Percentiles rank a stretch among this genome's conserved stretches.
These are phyloP conservation scores for Hypoxylon trugodes DNA, from an alignment of 495 filamentous ascomycete species.

Conservation along the genomic window DNA sequence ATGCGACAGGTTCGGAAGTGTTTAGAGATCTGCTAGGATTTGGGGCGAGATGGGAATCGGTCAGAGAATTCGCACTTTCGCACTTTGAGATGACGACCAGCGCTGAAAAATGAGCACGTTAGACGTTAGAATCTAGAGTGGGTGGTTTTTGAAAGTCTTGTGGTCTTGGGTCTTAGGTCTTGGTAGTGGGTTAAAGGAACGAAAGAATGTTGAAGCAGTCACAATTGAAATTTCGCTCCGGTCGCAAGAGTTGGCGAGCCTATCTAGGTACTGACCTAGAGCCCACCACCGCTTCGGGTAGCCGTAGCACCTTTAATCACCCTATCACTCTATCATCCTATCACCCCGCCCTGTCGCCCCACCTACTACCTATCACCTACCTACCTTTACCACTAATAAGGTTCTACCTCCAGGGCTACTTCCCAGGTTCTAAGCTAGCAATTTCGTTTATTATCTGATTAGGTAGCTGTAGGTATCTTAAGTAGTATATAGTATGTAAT, in stretches of 20 bases:
- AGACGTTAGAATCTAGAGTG: background rate
- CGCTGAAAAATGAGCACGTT: background rate
- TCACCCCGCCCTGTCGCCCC: conserved; percentile 36
- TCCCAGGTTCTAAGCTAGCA: too few species aligned
- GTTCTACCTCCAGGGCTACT: too few species aligned
- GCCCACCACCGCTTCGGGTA: too few species aligned
- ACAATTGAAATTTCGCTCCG: conserved; percentile 20
- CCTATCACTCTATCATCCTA: background rate
- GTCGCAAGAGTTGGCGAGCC: conserved; percentile 23
- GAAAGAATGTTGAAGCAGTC: conserved; percentile 9
- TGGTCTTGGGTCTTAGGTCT: too few species aligned
- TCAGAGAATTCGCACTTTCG: background rate
- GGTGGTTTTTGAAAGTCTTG: background rate
- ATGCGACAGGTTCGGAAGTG: conserved; percentile 8
- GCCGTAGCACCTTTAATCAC: conserved; percentile 4
- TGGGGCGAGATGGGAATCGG: too few species aligned
- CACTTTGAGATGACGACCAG: background rate
- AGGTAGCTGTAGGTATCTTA: too few species aligned
- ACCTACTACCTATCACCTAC: too few species aligned
- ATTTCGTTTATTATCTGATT: too few species aligned
- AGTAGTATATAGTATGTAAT: too few species aligned
- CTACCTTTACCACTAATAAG: too few species aligned
- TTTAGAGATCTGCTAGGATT: background rate
- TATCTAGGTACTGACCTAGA: too few species aligned
- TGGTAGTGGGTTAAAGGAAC: too few species aligned